Evolutionary conservation across 768 basidiomycete genomes (phyloP).

Genomic region (Aureoboletus auriporus): DNA sequence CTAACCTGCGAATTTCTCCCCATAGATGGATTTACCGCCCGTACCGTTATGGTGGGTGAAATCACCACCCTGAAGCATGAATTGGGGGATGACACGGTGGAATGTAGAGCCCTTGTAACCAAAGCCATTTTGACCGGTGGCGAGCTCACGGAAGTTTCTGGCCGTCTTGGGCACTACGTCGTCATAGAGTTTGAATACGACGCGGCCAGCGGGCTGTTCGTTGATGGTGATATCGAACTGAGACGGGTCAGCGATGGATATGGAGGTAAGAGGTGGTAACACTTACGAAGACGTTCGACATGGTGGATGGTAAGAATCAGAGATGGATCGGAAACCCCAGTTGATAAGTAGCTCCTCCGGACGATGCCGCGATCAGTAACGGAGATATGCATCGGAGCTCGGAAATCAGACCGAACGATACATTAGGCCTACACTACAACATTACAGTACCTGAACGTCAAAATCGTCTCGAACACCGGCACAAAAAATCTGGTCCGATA

Average conservation of each 20-base stretch:
- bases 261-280: too few relatives aligned
- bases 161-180: conserved; percentile 70
- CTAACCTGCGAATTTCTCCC: conserved; percentile 60
- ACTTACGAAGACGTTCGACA: conserved; percentile 21
- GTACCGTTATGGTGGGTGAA: conserved; percentile 70
- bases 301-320: conserved; percentile 11
- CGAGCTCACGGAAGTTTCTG: conserved; percentile 85
- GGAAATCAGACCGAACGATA: background rate
- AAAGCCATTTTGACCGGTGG: conserved; percentile 68
- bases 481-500: background rate
- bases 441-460: too few relatives aligned
- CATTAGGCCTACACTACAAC: background rate
- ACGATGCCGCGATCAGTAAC: conserved; percentile 9
- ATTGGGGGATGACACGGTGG: conserved; percentile 81
- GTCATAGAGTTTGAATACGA: conserved; percentile 87
- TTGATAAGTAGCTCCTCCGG: conserved; percentile 4
- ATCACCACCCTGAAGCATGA: conserved; percentile 92
- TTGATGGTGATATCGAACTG: conserved; percentile 67
- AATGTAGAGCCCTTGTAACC: conserved; percentile 68
- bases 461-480: background rate
- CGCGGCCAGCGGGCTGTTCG: conserved; percentile 41
- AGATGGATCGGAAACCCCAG: background rate
- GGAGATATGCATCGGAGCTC: conserved; percentile 3
- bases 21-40: conserved; percentile 80
- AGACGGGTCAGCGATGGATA: background rate